Conservation (phyloP, 2,329 filamentous ascomycete species). For the Phymatotrichopsis omnivora region DNA sequence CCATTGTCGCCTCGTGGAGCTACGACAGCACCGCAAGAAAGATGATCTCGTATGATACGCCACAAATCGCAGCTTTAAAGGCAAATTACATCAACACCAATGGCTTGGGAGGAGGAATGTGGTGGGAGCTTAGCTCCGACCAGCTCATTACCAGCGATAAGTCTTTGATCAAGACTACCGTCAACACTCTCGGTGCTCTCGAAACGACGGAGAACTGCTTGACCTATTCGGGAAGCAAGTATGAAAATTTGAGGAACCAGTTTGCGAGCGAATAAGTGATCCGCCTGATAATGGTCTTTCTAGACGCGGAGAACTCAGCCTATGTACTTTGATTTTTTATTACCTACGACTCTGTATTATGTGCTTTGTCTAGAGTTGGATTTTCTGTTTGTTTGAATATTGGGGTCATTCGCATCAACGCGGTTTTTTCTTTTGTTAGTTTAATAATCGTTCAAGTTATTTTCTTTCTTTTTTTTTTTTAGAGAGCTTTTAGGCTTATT, state of each 20-base stretch:
- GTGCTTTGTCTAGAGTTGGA: no score
- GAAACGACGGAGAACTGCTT: constrained; percentile 50
- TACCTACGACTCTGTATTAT: no score
- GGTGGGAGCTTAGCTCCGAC: constrained; percentile 85
- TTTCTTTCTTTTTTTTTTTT: no score
- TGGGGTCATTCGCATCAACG: no score
- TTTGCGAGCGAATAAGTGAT: constrained; percentile 20
- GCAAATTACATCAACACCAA: constrained; percentile 56
- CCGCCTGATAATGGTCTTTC: no score
- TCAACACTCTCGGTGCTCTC: constrained; percentile 48
- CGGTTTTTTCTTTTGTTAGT: no score
- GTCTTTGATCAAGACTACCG: constrained; percentile 59
- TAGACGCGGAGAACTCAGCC: no score
- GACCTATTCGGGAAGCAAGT: constrained; percentile 55
- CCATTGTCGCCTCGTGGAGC: constrained; percentile 63
- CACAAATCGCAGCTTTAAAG: constrained; percentile 57
- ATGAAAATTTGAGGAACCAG: constrained; percentile 53
- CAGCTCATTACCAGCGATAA: constrained; percentile 43
- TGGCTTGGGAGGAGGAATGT: constrained; percentile 82
- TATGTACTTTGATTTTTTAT: no score
- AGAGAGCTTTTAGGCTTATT: no score
- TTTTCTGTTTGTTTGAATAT: no score
- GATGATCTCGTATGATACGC: constrained; percentile 72
- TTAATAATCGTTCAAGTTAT: no score
- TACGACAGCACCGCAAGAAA: constrained; percentile 54